A percentile compares a stretch with the other conserved stretches of the same genome.
These are phyloP conservation scores for Thelonectria olida DNA, from an alignment of 2,329 filamentous ascomycete genomes.

Conservation along the genomic window DNA sequence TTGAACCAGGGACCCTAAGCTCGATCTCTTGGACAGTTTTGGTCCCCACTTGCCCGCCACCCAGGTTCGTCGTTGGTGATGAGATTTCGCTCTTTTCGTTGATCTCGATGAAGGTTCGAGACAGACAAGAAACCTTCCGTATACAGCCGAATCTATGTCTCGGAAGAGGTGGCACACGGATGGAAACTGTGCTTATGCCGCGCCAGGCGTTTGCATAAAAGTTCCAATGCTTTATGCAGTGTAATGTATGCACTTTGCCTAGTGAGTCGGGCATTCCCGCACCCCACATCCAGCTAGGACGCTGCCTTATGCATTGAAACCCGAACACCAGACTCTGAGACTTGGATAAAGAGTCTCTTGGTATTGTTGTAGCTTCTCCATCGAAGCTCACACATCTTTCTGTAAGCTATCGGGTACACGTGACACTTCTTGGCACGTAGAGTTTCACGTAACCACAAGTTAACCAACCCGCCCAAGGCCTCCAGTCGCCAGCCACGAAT, in stretches of 20 bases:
- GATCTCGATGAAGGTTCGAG: background rate
- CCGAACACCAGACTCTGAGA: too few relatives aligned
- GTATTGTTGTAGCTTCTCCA: too few relatives aligned
- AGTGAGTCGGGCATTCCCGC: slow-evolving; percentile 8
- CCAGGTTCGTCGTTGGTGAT: slow-evolving; percentile 1
- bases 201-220: slow-evolving; percentile 8
- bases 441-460: too few relatives aligned
- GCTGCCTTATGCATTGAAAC: background rate
- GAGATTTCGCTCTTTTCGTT: background rate
- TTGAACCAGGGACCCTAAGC: slow-evolving; percentile 4
- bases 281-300: slow-evolving; percentile 1
- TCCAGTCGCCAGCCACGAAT: too few relatives aligned
- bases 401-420: too few relatives aligned
- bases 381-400: too few relatives aligned
- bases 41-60: slow-evolving; percentile 1
- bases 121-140: background rate
- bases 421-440: too few relatives aligned
- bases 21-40: background rate
- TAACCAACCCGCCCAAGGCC: too few relatives aligned
- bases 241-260: slow-evolving; percentile 17
- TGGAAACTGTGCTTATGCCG: slow-evolving; percentile 4
- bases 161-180: background rate
- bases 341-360: too few relatives aligned
- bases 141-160: background rate
- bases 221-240: background rate